phyloP scores from a whole-genome alignment of 495 filamentous ascomycete species.

The Aspergillus kassunensis region DNA sequence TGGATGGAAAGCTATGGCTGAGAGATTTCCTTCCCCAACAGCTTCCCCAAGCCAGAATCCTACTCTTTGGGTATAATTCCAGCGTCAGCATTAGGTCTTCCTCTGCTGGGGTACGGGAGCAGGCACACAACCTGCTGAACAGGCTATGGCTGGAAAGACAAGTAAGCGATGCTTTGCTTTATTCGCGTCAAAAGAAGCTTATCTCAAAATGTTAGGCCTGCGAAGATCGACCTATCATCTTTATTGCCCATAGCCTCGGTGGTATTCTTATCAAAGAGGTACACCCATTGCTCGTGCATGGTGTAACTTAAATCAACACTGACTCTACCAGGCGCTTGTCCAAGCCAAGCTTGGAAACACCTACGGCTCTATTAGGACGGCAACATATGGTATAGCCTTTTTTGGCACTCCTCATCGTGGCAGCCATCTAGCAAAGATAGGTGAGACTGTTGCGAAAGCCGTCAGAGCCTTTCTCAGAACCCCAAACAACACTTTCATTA shows the following conservation, averaged over 20 bases:
- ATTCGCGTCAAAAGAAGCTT: background rate
- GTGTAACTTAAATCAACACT: too few species aligned
- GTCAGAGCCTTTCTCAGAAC: conserved; percentile 19
- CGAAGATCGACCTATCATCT: conserved; percentile 13
- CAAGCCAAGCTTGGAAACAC: conserved; percentile 19
- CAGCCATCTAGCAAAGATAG: conserved; percentile 22
- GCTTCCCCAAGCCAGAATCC: conserved; percentile 28
- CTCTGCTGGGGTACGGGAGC: conserved; percentile 26
- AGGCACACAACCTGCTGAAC: conserved; percentile 28
- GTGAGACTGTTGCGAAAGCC: conserved; percentile 18
- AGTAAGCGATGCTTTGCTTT: background rate
- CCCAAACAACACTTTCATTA: conserved; percentile 24
- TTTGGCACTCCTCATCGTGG: conserved; percentile 17
- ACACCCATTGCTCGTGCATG: background rate
- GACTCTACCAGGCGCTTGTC: conserved; percentile 14
- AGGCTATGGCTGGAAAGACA: conserved; percentile 16
- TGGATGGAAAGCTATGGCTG: conserved; percentile 29
- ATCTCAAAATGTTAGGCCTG: background rate
- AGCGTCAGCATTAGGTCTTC: conserved; percentile 27
- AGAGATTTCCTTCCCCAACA: conserved; percentile 32
- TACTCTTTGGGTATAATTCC: conserved; percentile 37
- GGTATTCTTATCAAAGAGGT: conserved; percentile 17
- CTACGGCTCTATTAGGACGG: conserved; percentile 16
- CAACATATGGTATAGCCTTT: conserved; percentile 26
- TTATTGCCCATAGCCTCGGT: conserved; percentile 18